phyloP scores from a whole-genome alignment of 1,284 basidiomycete genomes.

The Puccinia coronata region DNA sequence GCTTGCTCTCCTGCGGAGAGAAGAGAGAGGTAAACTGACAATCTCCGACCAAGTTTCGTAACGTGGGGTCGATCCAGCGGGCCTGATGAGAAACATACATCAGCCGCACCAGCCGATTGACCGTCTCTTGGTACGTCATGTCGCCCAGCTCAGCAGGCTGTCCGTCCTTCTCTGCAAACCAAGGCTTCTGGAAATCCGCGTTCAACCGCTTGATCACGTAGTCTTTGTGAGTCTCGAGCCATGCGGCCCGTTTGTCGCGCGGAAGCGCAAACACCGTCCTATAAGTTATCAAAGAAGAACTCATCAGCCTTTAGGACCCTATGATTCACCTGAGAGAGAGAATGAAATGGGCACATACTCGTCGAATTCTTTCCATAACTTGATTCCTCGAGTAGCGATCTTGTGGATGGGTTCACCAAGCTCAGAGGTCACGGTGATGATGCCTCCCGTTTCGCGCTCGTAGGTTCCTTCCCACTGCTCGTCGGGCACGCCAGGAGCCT shows the following conservation, averaged over 20 bases:
- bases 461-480: constrained; percentile 93
- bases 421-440: constrained; percentile 95
- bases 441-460: constrained; percentile 87
- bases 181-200: constrained; percentile 82
- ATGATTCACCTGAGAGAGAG: not conserved
- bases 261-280: constrained; percentile 84
- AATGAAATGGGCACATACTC: constrained; percentile 60
- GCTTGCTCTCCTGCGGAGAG: too few species aligned
- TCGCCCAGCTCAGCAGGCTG: constrained; percentile 80
- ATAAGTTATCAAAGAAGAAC: not conserved
- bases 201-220: constrained; percentile 91
- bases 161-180: constrained; percentile 89
- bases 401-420: constrained; percentile 99
- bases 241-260: constrained; percentile 87
- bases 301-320: too few species aligned
- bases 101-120: constrained; percentile 82
- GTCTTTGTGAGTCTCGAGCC: constrained; percentile 81
- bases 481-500: constrained; percentile 88
- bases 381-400: constrained; percentile 92
- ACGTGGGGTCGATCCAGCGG: constrained; percentile 91
- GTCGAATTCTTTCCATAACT: constrained; percentile 98
- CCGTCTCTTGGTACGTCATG: constrained; percentile 98
- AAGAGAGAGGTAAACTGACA: too few species aligned
- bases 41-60: constrained; percentile 91
- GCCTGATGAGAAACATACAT: constrained; percentile 90